These are phyloP conservation scores for Sporothrix dimorphospora DNA, from an alignment of 2,329 filamentous ascomycete genomes.

Conservation along the genomic window DNA sequence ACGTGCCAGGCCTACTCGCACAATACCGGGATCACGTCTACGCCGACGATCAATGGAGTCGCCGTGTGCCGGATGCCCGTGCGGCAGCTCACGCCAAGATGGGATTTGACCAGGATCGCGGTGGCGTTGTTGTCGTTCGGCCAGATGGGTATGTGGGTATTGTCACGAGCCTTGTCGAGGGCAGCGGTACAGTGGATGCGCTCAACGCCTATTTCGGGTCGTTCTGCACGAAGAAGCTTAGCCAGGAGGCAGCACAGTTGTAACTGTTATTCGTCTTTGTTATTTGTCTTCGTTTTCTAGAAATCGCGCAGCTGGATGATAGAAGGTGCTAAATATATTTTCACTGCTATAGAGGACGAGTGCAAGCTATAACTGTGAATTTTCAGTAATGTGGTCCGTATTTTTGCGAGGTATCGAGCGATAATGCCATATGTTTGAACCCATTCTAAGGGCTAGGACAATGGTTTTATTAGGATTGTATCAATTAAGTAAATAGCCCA, in stretches of 20 bases:
- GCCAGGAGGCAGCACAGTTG: slow-evolving; percentile 46
- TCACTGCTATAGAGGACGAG: not conserved
- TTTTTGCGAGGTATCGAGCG: not conserved
- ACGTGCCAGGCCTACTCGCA: slow-evolving; percentile 71
- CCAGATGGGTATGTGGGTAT: slow-evolving; percentile 87
- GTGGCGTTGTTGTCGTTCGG: slow-evolving; percentile 80
- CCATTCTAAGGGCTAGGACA: not conserved
- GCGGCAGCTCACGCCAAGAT: slow-evolving; percentile 86
- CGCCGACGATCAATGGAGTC: slow-evolving; percentile 79
- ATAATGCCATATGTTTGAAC: not conserved
- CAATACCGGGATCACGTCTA: slow-evolving; percentile 84
- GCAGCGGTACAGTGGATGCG: slow-evolving; percentile 74
- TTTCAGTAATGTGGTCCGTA: no score
- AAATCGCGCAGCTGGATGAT: not conserved
- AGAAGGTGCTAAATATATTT: not conserved
- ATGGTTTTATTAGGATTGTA: not conserved
- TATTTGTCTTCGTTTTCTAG: not conserved
- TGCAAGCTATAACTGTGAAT: not conserved
- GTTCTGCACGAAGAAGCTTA: slow-evolving; percentile 67
- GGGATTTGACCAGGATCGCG: slow-evolving; percentile 72
- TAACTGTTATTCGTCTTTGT: slow-evolving; percentile 35
- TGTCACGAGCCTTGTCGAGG: slow-evolving; percentile 73
- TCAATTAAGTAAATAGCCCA: no score
- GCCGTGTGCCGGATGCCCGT: slow-evolving; percentile 67
- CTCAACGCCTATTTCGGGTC: slow-evolving; percentile 80